Conservation (phyloP, 352 stramenopile genomes). For the Phytophthora hibernalis region DNA sequence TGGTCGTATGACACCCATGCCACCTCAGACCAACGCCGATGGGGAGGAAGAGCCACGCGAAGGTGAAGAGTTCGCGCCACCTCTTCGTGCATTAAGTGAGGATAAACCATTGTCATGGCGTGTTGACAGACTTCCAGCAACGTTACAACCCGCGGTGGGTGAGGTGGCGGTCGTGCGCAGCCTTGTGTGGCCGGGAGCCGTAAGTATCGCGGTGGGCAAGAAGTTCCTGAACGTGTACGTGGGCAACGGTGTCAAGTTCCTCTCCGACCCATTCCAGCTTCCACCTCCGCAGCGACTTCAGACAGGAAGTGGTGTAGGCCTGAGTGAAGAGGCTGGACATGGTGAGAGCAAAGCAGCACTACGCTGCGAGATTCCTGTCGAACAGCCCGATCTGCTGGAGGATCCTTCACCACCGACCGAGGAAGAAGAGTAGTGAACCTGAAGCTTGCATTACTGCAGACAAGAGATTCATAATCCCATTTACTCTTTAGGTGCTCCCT, state of each 20-base stretch:
- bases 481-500: background rate
- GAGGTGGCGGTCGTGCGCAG: conserved; percentile 78
- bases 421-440: conserved; percentile 49
- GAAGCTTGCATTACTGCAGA: background rate
- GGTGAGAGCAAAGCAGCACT: conserved; percentile 48
- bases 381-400: conserved; percentile 82
- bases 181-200: conserved; percentile 86
- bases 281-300: conserved; percentile 60
- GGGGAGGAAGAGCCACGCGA: conserved; percentile 77
- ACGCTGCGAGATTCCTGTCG: conserved; percentile 62
- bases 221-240: conserved; percentile 93
- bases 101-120: conserved; percentile 78
- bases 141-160: conserved; percentile 61
- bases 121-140: conserved; percentile 74
- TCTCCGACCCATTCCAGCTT: conserved; percentile 63
- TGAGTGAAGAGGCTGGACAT: conserved; percentile 42
- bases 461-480: conserved; percentile 4
- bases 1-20: conserved; percentile 75
- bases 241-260: conserved; percentile 84
- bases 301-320: conserved; percentile 52
- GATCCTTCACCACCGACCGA: conserved; percentile 69
- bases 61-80: conserved; percentile 65
- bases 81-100: conserved; percentile 68
- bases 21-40: conserved; percentile 74
- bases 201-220: conserved; percentile 86